These are phyloP conservation scores for Talaromyces pinophilus DNA, from an alignment of 2,329 filamentous ascomycete species.

Conservation along the genomic window DNA sequence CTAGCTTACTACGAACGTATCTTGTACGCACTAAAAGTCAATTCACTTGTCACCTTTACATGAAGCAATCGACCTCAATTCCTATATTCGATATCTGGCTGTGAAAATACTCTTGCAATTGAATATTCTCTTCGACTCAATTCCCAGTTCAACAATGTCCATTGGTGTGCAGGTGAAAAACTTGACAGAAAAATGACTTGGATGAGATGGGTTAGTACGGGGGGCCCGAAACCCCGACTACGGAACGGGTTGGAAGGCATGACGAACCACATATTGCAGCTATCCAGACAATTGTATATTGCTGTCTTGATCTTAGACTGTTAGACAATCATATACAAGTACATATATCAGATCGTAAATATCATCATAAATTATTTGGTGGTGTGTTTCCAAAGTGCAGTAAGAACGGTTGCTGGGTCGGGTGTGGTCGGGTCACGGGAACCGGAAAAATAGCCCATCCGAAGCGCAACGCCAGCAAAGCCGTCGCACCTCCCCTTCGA, in stretches of 20 bases:
- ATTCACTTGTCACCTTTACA: background rate
- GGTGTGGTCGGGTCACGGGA: constrained; percentile 24
- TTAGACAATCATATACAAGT: background rate
- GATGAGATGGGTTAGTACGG: constrained; percentile 12
- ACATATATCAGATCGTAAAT: background rate
- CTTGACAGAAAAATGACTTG: constrained; percentile 7
- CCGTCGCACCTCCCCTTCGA: constrained; percentile 18
- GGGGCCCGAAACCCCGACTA: constrained; percentile 6
- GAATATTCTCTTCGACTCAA: too few relatives aligned
- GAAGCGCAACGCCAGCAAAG: constrained; percentile 10
- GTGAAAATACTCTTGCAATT: too few relatives aligned
- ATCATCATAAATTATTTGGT: background rate
- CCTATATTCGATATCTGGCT: too few relatives aligned
- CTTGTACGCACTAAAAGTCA: background rate
- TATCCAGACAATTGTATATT: background rate
- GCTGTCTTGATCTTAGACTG: too few relatives aligned
- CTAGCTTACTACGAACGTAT: background rate
- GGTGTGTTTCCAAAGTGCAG: background rate
- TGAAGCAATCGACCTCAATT: background rate
- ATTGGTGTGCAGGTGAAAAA: background rate
- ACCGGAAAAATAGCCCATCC: constrained; percentile 14
- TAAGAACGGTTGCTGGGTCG: constrained; percentile 8
- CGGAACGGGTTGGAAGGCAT: constrained; percentile 3
- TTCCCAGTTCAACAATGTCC: too few relatives aligned
- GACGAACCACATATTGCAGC: background rate